phyloP scores from a whole-genome alignment of 306 rosid genomes.

The Lathyrus aphaca region DNA sequence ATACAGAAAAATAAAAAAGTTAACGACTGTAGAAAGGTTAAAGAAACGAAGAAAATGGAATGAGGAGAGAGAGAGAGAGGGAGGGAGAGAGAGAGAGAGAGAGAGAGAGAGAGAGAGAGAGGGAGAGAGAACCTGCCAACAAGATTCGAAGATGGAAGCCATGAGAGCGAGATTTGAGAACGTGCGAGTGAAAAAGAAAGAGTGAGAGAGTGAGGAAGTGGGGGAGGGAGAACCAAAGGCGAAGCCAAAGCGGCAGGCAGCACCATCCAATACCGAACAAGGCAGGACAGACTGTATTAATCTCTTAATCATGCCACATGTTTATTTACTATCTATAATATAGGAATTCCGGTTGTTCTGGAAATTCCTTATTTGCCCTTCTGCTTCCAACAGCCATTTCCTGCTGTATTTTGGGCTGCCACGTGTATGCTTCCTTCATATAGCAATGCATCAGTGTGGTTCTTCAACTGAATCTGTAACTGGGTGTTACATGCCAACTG shows the following conservation, averaged over 20 bases:
- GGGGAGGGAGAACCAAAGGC: background rate
- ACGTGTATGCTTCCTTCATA: too few relatives aligned
- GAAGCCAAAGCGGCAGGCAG: constrained; percentile 22
- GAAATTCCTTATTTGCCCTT: too few relatives aligned
- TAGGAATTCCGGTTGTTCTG: too few relatives aligned
- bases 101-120: background rate
- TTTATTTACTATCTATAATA: background rate
- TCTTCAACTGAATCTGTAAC: too few relatives aligned
- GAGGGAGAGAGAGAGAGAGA: background rate
- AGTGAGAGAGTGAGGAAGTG: background rate
- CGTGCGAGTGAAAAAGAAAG: background rate
- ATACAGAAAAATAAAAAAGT: background rate
- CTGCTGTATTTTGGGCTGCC: too few relatives aligned
- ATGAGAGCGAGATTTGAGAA: constrained; percentile 38
- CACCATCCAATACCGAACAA: constrained; percentile 34
- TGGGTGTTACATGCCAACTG: too few relatives aligned
- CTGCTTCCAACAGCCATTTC: too few relatives aligned
- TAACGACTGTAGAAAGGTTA: constrained; percentile 1
- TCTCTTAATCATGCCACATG: constrained; percentile 15
- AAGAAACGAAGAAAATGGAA: background rate
- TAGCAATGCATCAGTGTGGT: too few relatives aligned
- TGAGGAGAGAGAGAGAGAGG: background rate
- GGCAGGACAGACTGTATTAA: constrained; percentile 37
- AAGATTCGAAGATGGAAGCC: constrained; percentile 70
- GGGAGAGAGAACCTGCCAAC: constrained; percentile 67